Base-by-base conservation (phyloP, 306 rosid genomes). In the Herpetospermum pedunculosum region DNA sequence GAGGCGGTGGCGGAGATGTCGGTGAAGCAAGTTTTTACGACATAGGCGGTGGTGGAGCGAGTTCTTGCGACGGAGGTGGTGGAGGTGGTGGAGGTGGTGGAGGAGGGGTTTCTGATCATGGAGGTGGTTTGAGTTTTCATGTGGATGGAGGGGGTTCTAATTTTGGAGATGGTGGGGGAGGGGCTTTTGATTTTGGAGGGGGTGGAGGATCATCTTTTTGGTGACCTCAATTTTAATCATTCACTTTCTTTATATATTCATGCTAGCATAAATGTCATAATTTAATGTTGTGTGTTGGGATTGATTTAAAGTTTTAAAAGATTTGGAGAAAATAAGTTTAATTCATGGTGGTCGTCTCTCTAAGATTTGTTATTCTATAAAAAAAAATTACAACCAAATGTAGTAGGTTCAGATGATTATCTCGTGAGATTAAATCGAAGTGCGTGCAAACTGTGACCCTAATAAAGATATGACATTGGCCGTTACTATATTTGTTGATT, bases 1-100 rank as follows among this genome's bases (percentile, higher is more conserved):
- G 62, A 30, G 75, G 75, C 1, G 74, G 37, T 3, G 81, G 77
- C 4, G 77, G 74, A 26, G 18, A 4, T 44, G 49, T 18, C 4
- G 18, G 3, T 18, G 52, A 38, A 23, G 37, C 21, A 2, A 59
- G 68, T n/a, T 15, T 32, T 59, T 43, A 30, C 1, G 14, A 30
- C 2, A 13, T 8, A 59, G 25, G 13, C 2, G 1, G 18, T 55
- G 18, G 63, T 55, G 69, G 38, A 57, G 64, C 9, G 19, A 57
- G n/a, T 14, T 57, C 37, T 57, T 13, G 7, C 9, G 64, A 57
- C 19, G 11, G 52, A 15, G 52, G 55, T 50, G 28, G 4, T 6
- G 57, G 59, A 7, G 69, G 21, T 3, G 16, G 46, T 1, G 69
- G 12, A 29, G 44, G 69, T 50, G 28, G 47, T 0, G 47, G 8